These are phyloP conservation scores for Dicorynia guianensis DNA, from an alignment of 306 rosid genomes.

Conservation along the genomic window DNA sequence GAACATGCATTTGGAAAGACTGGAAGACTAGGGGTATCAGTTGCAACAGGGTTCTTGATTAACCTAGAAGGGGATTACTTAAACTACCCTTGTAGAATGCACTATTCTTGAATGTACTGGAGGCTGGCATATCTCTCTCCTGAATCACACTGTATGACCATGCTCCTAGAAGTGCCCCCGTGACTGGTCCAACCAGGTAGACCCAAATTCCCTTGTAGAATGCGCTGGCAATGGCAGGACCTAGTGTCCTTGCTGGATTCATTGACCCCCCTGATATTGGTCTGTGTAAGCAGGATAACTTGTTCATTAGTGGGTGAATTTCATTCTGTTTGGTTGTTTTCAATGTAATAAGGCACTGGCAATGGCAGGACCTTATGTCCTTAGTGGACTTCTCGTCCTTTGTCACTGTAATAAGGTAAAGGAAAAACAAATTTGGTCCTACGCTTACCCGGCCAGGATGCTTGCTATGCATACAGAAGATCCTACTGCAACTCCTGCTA, in stretches of 20 bases:
- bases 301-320: background rate
- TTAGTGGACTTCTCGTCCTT: background rate
- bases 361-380: too few relatives aligned
- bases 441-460: conserved; percentile 81
- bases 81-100: too few relatives aligned
- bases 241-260: conserved; percentile 91
- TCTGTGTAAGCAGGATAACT: conserved; percentile 47
- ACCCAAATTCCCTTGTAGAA: conserved; percentile 74
- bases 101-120: conserved; percentile 46
- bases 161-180: conserved; percentile 74
- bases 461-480: conserved; percentile 78
- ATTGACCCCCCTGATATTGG: conserved; percentile 91
- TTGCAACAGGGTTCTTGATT: conserved; percentile 77
- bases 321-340: background rate
- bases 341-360: too few relatives aligned
- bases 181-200: conserved; percentile 69
- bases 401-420: background rate
- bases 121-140: conserved; percentile 44
- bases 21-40: conserved; percentile 62
- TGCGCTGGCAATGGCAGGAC: conserved; percentile 78
- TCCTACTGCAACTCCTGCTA: conserved; percentile 90
- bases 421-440: background rate
- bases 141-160: conserved; percentile 65
- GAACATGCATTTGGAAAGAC: conserved; percentile 73
- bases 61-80: conserved; percentile 86